A percentile compares a stretch with the other conserved stretches of the same genome.
These are phyloP conservation scores for Vachellia collinsii DNA, from an alignment of 306 rosid species.

Conservation along the genomic window DNA sequence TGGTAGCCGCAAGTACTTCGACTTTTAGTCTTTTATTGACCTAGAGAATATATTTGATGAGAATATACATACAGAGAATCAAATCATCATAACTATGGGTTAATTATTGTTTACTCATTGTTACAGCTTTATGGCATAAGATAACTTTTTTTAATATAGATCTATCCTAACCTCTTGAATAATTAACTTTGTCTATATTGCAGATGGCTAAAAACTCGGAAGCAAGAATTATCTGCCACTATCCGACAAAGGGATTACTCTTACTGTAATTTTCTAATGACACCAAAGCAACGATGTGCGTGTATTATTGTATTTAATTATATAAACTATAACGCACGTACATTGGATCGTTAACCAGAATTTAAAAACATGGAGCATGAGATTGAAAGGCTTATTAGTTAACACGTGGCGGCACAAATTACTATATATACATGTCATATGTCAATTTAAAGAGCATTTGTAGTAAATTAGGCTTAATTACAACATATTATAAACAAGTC, in stretches of 20 bases:
- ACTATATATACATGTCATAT: background rate
- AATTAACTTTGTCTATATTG: background rate
- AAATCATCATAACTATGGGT: background rate
- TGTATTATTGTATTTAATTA: no score
- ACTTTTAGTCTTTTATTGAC: constrained; percentile 18
- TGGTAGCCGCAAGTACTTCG: constrained; percentile 34
- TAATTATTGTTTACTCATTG: constrained; percentile 17
- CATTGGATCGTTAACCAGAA: constrained; percentile 2
- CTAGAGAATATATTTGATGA: constrained; percentile 21
- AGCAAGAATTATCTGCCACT: constrained; percentile 24
- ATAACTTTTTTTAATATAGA: constrained; percentile 18
- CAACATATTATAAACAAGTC: background rate
- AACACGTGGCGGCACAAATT: constrained; percentile 23
- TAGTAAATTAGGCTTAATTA: background rate
- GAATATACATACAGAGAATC: background rate
- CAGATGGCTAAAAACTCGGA: constrained; percentile 19
- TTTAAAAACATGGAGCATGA: constrained; percentile 8
- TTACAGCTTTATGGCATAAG: constrained; percentile 23
- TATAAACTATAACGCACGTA: background rate
- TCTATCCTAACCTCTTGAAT: background rate
- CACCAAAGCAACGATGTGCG: no score
- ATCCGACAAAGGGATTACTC: constrained; percentile 26
- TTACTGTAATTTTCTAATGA: no score
- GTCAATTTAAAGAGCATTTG: constrained; percentile 10
- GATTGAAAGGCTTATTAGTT: background rate